phyloP scores from a whole-genome alignment of 352 stramenopile species.

The Globisporangium nagaii region DNA sequence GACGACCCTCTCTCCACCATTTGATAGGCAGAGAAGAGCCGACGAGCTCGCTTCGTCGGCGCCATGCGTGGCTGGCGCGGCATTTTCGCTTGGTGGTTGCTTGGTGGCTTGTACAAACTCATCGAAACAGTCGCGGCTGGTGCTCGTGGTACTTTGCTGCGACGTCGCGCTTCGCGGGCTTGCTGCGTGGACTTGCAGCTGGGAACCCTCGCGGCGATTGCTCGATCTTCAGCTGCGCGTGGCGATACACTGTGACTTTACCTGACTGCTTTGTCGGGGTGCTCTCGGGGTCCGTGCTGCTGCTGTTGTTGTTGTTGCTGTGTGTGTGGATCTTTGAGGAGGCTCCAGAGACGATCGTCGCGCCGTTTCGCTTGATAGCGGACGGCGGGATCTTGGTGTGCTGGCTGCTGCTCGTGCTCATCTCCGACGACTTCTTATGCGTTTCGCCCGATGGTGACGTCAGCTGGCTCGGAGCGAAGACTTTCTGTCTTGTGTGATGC shows the following conservation, averaged over 20 bases:
- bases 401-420: background rate
- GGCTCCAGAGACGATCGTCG: background rate
- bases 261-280: background rate
- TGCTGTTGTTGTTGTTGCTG: background rate
- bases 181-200: background rate
- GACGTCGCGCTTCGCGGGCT: conserved; percentile 4
- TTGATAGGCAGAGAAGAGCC: too few relatives aligned
- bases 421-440: background rate
- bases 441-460: too few relatives aligned
- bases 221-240: conserved; percentile 17
- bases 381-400: background rate
- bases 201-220: background rate
- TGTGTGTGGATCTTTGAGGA: background rate
- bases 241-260: conserved; percentile 28
- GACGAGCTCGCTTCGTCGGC: too few relatives aligned
- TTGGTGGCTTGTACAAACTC: too few relatives aligned
- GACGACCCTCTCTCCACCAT: too few relatives aligned
- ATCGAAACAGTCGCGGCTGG: conserved; percentile 34
- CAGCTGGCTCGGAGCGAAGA: too few relatives aligned
- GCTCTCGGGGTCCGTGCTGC: background rate
- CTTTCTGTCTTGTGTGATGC: too few relatives aligned
- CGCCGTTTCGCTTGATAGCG: conserved; percentile 4
- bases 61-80: too few relatives aligned
- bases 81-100: too few relatives aligned
- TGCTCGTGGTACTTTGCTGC: conserved; percentile 21